Conservation (phyloP, 176 grass and related monocot genomes). For the Eleusine indica region DNA sequence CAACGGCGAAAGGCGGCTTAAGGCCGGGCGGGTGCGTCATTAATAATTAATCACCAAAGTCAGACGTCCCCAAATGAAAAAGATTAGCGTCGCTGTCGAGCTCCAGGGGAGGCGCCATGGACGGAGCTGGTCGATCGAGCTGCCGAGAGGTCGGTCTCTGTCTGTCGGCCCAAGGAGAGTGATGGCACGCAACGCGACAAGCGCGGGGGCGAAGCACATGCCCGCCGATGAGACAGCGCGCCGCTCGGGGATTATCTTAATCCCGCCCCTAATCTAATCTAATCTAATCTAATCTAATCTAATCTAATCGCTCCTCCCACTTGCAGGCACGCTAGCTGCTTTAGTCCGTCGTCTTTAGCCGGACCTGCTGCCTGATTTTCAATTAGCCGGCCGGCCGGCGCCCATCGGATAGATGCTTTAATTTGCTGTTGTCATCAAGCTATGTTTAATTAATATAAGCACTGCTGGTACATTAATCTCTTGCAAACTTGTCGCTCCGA, state of each 20-base stretch:
- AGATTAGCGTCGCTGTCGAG: not conserved
- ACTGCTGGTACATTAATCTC: not conserved
- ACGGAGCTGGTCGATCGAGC: not conserved
- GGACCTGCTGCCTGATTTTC: constrained; percentile 27
- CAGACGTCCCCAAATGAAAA: constrained; percentile 6
- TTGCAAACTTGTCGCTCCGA: constrained; percentile 3
- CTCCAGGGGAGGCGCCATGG: not conserved
- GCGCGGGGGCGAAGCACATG: constrained; percentile 48
- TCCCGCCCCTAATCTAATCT: constrained; percentile 7
- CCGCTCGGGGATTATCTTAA: constrained; percentile 57
- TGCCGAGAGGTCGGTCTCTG: not conserved
- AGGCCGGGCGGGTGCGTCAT: constrained; percentile 11
- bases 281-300: not conserved
- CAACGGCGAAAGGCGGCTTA: constrained; percentile 3
- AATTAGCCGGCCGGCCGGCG: constrained; percentile 31
- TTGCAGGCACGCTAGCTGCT: constrained; percentile 26
- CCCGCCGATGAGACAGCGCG: constrained; percentile 53
- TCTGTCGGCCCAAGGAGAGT: not conserved
- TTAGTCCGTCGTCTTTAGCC: constrained; percentile 39
- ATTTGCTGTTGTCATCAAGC: not conserved
- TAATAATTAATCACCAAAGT: constrained; percentile 46
- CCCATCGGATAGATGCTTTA: constrained; percentile 41
- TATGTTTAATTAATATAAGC: not conserved
- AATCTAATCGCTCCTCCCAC: constrained; percentile 36
- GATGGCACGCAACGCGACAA: constrained; percentile 41